A percentile compares a stretch with the other conserved stretches of the same genome.
These are phyloP conservation scores for Fusarium sp. DNA, from an alignment of 2,329 filamentous ascomycete species.

Conservation along the genomic window DNA sequence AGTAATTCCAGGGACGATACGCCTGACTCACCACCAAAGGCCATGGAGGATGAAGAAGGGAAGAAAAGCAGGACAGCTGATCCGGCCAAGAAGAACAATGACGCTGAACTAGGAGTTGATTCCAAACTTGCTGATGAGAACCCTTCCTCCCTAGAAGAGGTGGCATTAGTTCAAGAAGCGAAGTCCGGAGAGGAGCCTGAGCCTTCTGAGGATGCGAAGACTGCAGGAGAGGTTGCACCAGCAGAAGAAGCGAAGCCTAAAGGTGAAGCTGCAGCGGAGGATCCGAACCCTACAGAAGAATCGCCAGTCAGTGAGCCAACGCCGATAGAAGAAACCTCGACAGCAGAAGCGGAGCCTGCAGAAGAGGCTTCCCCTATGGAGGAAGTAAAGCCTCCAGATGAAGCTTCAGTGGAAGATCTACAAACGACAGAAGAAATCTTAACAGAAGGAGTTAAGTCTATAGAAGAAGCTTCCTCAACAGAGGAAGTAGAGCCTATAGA, in stretches of 20 bases:
- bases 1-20: slow-evolving; percentile 5
- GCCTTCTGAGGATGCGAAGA: neutral
- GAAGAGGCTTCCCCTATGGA: neutral
- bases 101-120: slow-evolving; percentile 3
- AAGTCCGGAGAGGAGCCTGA: neutral
- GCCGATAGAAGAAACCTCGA: neutral
- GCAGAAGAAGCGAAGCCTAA: slow-evolving; percentile 6
- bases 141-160: neutral
- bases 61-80: slow-evolving; percentile 1
- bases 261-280: slow-evolving; percentile 7
- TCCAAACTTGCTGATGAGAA: neutral
- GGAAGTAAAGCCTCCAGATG: neutral
- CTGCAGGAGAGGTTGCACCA: neutral
- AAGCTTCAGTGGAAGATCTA: neutral
- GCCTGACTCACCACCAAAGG: neutral
- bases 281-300: neutral
- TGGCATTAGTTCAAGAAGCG: neutral
- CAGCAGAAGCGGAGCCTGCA: neutral
- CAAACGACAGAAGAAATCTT: neutral
- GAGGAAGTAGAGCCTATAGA: slow-evolving; percentile 4
- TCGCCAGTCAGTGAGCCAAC: neutral
- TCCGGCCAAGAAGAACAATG: slow-evolving; percentile 3
- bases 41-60: neutral
- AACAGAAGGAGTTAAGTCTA: neutral
- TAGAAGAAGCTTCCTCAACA: neutral